These are phyloP conservation scores for Ustilago trichophora DNA, from an alignment of 1,284 basidiomycete species.

Conservation along the genomic window DNA sequence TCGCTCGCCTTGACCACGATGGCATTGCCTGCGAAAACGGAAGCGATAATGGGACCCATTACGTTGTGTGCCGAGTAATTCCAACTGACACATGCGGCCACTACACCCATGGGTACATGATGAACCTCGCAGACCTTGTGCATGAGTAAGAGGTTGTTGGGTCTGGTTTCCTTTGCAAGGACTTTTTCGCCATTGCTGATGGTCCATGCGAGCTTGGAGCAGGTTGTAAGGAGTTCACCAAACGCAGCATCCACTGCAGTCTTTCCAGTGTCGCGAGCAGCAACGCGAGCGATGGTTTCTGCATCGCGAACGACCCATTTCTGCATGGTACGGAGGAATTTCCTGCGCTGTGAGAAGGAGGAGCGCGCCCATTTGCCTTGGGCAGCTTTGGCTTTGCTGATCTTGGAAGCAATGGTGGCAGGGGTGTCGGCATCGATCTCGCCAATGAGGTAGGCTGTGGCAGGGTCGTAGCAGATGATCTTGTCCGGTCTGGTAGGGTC, in stretches of 20 bases:
- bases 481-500: conserved; percentile 65
- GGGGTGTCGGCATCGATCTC: conserved; percentile 76
- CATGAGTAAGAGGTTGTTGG: conserved; percentile 78
- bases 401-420: conserved; percentile 76
- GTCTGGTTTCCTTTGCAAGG: conserved; percentile 42
- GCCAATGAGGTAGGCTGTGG: conserved; percentile 80
- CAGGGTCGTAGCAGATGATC: conserved; percentile 90
- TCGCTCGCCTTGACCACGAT: conserved; percentile 83
- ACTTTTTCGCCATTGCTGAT: conserved; percentile 51
- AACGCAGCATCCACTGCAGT: conserved; percentile 73
- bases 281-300: conserved; percentile 84
- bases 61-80: conserved; percentile 80
- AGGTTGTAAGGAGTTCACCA: conserved; percentile 62
- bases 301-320: conserved; percentile 90
- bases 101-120: conserved; percentile 92
- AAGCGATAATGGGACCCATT: conserved; percentile 88
- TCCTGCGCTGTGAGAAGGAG: conserved; percentile 79
- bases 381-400: conserved; percentile 74
- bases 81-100: conserved; percentile 92
- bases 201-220: conserved; percentile 61
- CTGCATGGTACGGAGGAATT: conserved; percentile 82
- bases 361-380: conserved; percentile 78
- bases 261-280: conserved; percentile 93
- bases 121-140: conserved; percentile 83
- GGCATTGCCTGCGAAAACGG: conserved; percentile 88